These are phyloP conservation scores for Rhizophagus sp. DNA, from an alignment of 192 early-diverging fungal species.

Conservation along the genomic window DNA sequence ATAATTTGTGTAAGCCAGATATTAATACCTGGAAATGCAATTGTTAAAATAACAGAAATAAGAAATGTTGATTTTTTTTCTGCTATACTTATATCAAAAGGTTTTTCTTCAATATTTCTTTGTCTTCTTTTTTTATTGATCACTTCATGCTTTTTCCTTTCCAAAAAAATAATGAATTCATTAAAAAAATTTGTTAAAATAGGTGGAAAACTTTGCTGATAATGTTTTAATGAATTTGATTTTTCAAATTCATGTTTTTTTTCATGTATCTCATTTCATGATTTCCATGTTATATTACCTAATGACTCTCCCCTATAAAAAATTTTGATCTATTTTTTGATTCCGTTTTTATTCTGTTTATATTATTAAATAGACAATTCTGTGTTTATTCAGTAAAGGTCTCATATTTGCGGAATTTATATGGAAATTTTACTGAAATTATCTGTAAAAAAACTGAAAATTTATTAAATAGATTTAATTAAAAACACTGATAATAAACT, in stretches of 20 bases:
- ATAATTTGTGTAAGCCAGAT: slow-evolving; percentile 23
- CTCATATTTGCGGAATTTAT: too few species aligned
- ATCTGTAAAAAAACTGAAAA: too few species aligned
- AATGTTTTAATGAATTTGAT: neutral
- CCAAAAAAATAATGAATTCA: neutral
- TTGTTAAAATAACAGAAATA: slow-evolving; percentile 6
- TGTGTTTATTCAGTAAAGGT: too few species aligned
- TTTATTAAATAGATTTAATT: too few species aligned
- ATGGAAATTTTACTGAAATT: too few species aligned
- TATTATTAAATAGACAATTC: too few species aligned
- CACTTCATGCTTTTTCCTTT: slow-evolving; percentile 20
- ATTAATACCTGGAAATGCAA: slow-evolving; percentile 14
- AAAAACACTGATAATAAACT: too few species aligned
- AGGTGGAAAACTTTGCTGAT: neutral
- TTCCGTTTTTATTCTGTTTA: too few species aligned
- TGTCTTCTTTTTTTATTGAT: slow-evolving; percentile 14
- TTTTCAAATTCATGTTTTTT: slow-evolving; percentile 13
- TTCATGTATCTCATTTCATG: neutral
- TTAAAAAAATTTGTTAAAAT: neutral
- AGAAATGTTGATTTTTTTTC: slow-evolving; percentile 5
- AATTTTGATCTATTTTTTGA: too few species aligned
- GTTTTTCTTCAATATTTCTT: neutral
- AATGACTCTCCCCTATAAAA: neutral
- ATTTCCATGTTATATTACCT: neutral
- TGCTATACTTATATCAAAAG: neutral